Evolutionary conservation across 768 basidiomycete genomes (phyloP), one percentile per base, ranked within the genome.

Genomic region (Mycena latifolia): DNA sequence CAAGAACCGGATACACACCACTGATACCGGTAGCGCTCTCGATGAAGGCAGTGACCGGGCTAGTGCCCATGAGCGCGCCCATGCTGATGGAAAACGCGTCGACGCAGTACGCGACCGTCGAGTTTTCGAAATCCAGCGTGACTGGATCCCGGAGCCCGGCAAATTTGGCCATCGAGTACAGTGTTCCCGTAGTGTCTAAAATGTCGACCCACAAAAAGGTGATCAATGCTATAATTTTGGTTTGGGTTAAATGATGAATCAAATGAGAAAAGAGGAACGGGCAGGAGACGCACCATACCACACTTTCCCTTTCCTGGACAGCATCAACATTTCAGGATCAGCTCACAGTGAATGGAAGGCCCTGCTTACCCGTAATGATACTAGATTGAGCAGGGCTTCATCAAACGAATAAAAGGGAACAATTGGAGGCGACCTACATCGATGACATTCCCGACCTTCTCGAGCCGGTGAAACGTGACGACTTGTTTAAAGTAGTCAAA

Each of bases 131-230:
- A 75, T 96, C 94, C 61, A 94, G 81, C 27, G 93, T 94, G 18
- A 92, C 86, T 1, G 90, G 90, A 72, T 95, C 90, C 50, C 92
- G 92, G 2, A 96, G 84, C n/a, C 92, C 92, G 7, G 94, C 93
- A 68, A 95, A 95, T 75, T 92, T 94, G 56, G 93, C 92, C 94
- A 96, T 95, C 39, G 94, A 91, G 75, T 95, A 94, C 8, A 96
- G 80, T 12, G 94, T 95, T 73, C 94, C 85, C 65, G 85, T 86
- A 64, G 84, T 86, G 74, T 86, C 84, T 85, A 66, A 84, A 67
- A 94, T 92, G 77, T 94, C 92, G 71, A 95, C 94, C 74, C 94
- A 95, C 60, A 96, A 87, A 87, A 96, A 93, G 0, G 94, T 95
- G 74, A 94, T 79, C 33, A 95, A 82, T 9, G 94, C 24, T 20